Base-by-base conservation (phyloP, 371 early-diverging fungal species). In the Dichotomocladium elegans region DNA sequence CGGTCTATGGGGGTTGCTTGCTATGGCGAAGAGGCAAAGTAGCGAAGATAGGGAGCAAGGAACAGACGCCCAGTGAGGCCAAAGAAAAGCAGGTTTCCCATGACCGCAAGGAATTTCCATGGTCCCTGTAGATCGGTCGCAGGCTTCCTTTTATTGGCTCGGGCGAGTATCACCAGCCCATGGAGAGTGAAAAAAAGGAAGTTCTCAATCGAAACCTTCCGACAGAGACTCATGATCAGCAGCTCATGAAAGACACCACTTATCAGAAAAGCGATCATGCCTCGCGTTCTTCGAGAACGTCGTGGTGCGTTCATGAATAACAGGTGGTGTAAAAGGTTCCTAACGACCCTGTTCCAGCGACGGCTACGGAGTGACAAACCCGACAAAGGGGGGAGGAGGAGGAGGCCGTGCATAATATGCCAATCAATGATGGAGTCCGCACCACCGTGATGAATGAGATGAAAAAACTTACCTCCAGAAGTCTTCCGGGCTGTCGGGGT, bases 401-500 rank as follows among this genome's bases (percentile, higher is more conserved):
- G n/a, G n/a, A n/a, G n/a, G n/a, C n/a, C n/a, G n/a, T n/a, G n/a
- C n/a, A n/a, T n/a, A n/a, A n/a, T n/a, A n/a, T n/a, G n/a, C n/a
- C n/a, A n/a, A n/a, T n/a, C n/a, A n/a, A n/a, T n/a, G n/a, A n/a
- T n/a, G n/a, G n/a, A n/a, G 1, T 37, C 35, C 11, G 17, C 9
- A 9, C 0, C 35, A 6, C 9, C 17, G 14, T 35, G 6, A 5
- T 35, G 11, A 12, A 2, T 33, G 3, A 1, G 10, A n/a, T 9
- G n/a, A n/a, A n/a, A n/a, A n/a, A n/a, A 3, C 43, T 50, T 66
- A 70, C 71, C 71, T 63, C 73, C 73, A 72, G 27, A 72, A 72
- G 51, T 72, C 73, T 22, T 57, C 54, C 41, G 70, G 73, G 47
- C 70, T 69, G 8, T 41, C 31, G 21, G n/a, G 2, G 30, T 7